A percentile compares a stretch with the other conserved stretches of the same genome.
Evolutionary conservation across 1,284 basidiomycete genomes (phyloP).

Genomic region (Marasmius tenuissimus): DNA sequence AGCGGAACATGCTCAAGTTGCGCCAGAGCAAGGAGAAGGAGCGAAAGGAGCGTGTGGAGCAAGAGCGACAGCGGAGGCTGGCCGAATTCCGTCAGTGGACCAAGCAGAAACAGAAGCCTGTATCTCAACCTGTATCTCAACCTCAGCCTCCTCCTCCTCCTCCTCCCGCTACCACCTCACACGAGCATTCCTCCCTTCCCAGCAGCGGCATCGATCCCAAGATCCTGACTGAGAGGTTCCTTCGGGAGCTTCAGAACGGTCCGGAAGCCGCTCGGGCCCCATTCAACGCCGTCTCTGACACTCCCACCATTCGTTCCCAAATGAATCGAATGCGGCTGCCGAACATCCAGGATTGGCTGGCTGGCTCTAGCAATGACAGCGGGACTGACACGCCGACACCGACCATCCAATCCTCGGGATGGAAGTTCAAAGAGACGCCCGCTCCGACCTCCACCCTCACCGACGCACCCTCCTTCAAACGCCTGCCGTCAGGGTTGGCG

Average conservation of each 20-base stretch:
- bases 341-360: constrained; percentile 9
- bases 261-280: background rate
- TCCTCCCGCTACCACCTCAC: background rate
- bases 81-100: constrained; percentile 9
- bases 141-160: background rate
- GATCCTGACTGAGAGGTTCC: constrained; percentile 2
- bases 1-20: constrained; percentile 43
- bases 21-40: constrained; percentile 49
- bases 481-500: background rate
- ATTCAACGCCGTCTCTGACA: constrained; percentile 5
- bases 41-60: constrained; percentile 42
- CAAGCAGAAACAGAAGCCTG: background rate
- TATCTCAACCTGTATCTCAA: background rate
- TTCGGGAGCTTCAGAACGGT: constrained; percentile 2
- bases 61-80: constrained; percentile 41
- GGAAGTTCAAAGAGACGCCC: constrained; percentile 6
- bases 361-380: constrained; percentile 2
- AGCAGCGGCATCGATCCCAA: background rate
- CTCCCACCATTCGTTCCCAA: constrained; percentile 11
- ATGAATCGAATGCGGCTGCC: constrained; percentile 1
- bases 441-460: constrained; percentile 2
- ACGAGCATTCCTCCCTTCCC: background rate
- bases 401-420: constrained; percentile 6
- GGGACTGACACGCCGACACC: constrained; percentile 12
- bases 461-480: background rate